Conservation (phyloP, 179 eudicot genomes). For the Vitellaria paradoxa region DNA sequence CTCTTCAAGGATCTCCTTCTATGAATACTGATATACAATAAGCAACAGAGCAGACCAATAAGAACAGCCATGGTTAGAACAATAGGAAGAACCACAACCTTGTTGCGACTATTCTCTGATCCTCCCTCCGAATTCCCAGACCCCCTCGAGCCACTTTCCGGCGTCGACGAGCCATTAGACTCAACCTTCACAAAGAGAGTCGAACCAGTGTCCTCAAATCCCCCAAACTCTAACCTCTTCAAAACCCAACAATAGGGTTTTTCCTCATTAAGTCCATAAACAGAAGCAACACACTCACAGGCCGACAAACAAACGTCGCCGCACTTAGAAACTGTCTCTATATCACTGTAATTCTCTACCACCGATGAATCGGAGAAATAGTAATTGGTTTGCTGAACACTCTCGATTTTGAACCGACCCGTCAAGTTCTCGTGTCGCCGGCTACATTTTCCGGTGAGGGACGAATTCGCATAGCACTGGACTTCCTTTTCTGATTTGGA, state of each 20-base stretch:
- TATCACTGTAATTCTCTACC: slow-evolving; percentile 73
- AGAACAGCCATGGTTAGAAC: slow-evolving; percentile 62
- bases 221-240: slow-evolving; percentile 75
- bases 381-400: slow-evolving; percentile 67
- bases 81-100: slow-evolving; percentile 76
- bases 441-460: slow-evolving; percentile 59
- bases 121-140: slow-evolving; percentile 8
- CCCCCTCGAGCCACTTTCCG: neutral
- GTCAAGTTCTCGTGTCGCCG: slow-evolving; percentile 32
- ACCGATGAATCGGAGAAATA: slow-evolving; percentile 56
- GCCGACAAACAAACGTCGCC: slow-evolving; percentile 74
- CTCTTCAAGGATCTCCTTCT: slow-evolving; percentile 52
- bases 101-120: slow-evolving; percentile 24
- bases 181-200: slow-evolving; percentile 78
- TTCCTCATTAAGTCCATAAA: slow-evolving; percentile 73
- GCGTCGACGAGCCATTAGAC: slow-evolving; percentile 33
- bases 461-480: slow-evolving; percentile 53
- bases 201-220: slow-evolving; percentile 78
- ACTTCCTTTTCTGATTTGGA: slow-evolving; percentile 23
- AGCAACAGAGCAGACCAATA: slow-evolving; percentile 53
- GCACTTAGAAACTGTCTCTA: slow-evolving; percentile 53
- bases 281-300: slow-evolving; percentile 91
- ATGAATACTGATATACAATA: slow-evolving; percentile 55
- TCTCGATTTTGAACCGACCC: slow-evolving; percentile 45
- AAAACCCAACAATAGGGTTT: slow-evolving; percentile 85